These are phyloP conservation scores for Mycena haematopus DNA, from an alignment of 768 basidiomycete genomes.

Conservation along the genomic window DNA sequence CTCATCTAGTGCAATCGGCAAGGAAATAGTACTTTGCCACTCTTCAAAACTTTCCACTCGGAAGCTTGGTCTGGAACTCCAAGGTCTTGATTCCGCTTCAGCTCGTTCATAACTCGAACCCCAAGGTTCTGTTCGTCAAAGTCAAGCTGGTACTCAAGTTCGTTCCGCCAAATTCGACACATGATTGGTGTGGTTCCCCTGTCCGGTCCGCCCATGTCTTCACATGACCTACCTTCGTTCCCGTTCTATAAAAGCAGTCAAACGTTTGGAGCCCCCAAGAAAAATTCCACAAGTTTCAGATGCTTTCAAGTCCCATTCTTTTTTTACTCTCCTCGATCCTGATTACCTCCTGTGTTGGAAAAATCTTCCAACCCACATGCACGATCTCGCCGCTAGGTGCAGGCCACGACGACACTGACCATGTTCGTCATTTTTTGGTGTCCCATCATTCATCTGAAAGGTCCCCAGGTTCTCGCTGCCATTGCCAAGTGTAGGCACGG, in stretches of 20 bases:
- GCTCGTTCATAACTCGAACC: too few relatives aligned
- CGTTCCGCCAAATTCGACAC: too few relatives aligned
- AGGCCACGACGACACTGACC: conserved; percentile 39
- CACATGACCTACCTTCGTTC: neutral
- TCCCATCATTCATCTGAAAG: neutral
- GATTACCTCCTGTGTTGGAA: neutral
- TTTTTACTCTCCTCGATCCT: neutral
- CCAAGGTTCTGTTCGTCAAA: too few relatives aligned
- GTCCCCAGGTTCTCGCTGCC: conserved; percentile 40
- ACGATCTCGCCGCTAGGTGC: conserved; percentile 33
- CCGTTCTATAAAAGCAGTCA: conserved; percentile 6
- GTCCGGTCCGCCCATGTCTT: neutral
- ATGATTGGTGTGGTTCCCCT: too few relatives aligned
- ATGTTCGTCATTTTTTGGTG: conserved; percentile 22
- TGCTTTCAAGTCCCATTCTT: conserved; percentile 3
- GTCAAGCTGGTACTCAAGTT: too few relatives aligned
- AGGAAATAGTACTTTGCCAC: too few relatives aligned
- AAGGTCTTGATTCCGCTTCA: too few relatives aligned
- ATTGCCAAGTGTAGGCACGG: conserved; percentile 43
- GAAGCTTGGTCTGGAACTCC: too few relatives aligned
- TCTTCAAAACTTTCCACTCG: too few relatives aligned
- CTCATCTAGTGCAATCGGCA: too few relatives aligned
- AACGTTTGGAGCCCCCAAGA: neutral
- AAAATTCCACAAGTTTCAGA: neutral
- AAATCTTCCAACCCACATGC: conserved; percentile 1